Evolutionary conservation across 441 rosid genomes (phyloP).

Genomic region (Corymbia citriodora): DNA sequence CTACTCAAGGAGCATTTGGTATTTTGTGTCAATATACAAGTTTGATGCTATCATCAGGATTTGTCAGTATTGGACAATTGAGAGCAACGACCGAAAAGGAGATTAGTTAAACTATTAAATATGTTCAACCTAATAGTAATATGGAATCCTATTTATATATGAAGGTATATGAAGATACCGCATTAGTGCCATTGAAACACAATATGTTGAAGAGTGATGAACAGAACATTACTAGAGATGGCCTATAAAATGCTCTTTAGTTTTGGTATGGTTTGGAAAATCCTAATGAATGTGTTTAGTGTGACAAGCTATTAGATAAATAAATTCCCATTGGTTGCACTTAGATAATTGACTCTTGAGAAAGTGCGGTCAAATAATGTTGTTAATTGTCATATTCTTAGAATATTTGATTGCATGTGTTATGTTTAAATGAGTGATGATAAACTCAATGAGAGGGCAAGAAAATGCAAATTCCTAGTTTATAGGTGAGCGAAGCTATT

Average conservation of each 20-base stretch:
- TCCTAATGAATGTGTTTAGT: neutral
- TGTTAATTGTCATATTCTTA: neutral
- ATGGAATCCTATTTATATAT: neutral
- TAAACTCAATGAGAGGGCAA: neutral
- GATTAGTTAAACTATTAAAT: no score
- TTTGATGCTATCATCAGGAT: neutral
- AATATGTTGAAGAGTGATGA: neutral
- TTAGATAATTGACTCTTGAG: fast-evolving
- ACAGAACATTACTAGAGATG: no score
- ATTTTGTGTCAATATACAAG: no score
- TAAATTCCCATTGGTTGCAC: neutral
- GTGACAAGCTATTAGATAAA: neutral
- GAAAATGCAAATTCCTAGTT: neutral
- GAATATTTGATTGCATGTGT: fast-evolving
- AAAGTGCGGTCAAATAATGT: neutral
- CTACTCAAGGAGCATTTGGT: neutral
- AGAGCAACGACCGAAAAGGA: no score
- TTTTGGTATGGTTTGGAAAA: neutral
- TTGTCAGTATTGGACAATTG: no score
- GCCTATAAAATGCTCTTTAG: neutral
- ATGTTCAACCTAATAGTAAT: no score
- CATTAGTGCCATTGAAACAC: neutral
- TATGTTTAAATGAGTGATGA: neutral
- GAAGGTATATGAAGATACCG: neutral
- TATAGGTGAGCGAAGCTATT: neutral